Evolutionary conservation across 2,329 filamentous ascomycete genomes (phyloP), one percentile per base, ranked within the genome.

Genomic region (Leptographium radiaticola): DNA sequence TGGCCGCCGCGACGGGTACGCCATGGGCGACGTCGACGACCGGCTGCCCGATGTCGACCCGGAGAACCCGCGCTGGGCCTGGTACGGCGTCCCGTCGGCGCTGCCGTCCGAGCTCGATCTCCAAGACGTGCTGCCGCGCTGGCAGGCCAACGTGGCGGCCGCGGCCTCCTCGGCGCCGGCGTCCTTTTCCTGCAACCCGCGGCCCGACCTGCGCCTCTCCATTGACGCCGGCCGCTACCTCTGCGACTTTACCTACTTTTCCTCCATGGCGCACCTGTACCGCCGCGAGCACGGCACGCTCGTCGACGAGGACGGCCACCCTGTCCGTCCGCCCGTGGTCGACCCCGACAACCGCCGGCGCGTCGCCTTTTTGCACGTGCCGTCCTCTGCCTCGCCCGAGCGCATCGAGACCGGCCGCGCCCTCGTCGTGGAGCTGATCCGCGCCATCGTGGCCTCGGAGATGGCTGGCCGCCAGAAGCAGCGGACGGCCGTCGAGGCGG

Each of bases 201-300:
- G 68, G 46, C 59, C 67, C 50, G 72, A 76, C 57, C 65, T 82
- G 9, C 74, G 79, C 36, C 70, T 86, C 42, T 88, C 84, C 0
- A 75, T 81, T 45, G 83, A 90, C 59, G 80, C 86, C 0, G 86
- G 86, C 3, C 76, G 76, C 20, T 90, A 84, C 65, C 71, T 89
- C 16, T 90, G 86, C 67, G 86, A 90, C 64, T 90, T 87, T 63
- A 88, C 86, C 59, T 87, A 85, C 66, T 89, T 81, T 67, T 81
- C 79, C 8, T 86, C 81, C 57, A 66, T 89, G 60, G 74, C 83
- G 20, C 70, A 81, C 55, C 67, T 81, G 39, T 71, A 69, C 61
- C 76, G 74, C 62, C 66, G 70, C 48, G 62, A 70, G 46, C 64
- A 72, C 56, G 49, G 40, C 2, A 16, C 31, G 0, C 18, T 10